Percentiles rank a stretch among this genome's conserved stretches.
Conservation (phyloP, 1,139 yeast genomes). For the Hanseniaspora uvarum region DNA sequence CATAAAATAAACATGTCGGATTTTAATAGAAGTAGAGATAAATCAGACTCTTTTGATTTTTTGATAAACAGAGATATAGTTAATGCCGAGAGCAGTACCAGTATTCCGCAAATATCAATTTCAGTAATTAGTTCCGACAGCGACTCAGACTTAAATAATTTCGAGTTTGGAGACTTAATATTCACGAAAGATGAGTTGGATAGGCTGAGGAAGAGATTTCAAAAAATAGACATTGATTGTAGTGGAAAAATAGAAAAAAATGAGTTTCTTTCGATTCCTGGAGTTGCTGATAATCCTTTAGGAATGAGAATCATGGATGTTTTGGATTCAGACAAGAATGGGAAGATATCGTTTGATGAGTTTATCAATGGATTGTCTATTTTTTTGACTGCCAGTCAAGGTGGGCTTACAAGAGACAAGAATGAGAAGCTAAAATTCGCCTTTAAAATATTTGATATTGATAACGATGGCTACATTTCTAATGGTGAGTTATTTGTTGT, state of each 20-base stretch:
- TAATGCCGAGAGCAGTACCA: not conserved
- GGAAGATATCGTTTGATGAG: constrained; percentile 91
- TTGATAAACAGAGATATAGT: not conserved
- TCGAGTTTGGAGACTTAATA: constrained; percentile 66
- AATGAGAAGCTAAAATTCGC: constrained; percentile 82
- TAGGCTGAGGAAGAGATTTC: constrained; percentile 78
- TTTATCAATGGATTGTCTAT: constrained; percentile 84
- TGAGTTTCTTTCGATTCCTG: constrained; percentile 88
- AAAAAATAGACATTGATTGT: constrained; percentile 89
- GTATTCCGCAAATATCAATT: not conserved
- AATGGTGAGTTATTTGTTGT: constrained; percentile 91
- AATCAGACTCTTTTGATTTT: constrained; percentile 2
- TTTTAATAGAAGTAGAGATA: not conserved
- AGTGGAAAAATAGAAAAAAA: constrained; percentile 84
- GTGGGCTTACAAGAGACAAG: constrained; percentile 28
- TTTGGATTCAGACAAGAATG: constrained; percentile 87
- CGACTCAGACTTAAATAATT: constrained; percentile 50
- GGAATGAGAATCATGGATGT: constrained; percentile 87
- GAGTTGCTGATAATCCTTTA: constrained; percentile 79
- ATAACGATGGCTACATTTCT: constrained; percentile 86
- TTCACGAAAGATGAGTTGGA: constrained; percentile 86
- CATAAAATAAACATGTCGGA: not conserved
- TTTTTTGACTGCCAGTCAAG: constrained; percentile 33
- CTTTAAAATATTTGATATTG: constrained; percentile 89
- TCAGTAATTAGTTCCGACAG: not conserved